phyloP scores from a whole-genome alignment of 768 basidiomycete species.

The Serendipita sp. region DNA sequence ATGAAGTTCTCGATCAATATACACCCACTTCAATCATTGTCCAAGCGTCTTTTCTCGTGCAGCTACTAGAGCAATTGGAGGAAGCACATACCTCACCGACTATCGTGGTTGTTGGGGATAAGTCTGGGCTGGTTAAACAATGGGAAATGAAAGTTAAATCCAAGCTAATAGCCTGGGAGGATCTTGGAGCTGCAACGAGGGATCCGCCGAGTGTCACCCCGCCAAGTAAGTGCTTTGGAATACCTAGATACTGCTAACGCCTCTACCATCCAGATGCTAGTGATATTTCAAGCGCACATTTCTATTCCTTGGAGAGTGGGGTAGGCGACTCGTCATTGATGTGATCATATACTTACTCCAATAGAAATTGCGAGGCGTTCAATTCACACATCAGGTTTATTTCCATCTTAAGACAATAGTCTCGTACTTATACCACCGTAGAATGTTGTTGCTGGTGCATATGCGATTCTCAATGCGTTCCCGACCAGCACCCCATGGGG shows the following conservation, averaged over 20 bases:
- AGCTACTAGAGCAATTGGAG: constrained; percentile 55
- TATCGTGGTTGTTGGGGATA: constrained; percentile 55
- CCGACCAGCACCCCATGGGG: constrained; percentile 54
- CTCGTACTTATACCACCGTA: constrained; percentile 9
- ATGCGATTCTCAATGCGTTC: constrained; percentile 56
- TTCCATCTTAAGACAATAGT: background rate
- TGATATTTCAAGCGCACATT: constrained; percentile 53
- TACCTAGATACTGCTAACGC: background rate
- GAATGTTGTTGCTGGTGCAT: constrained; percentile 80
- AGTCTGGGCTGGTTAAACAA: constrained; percentile 28
- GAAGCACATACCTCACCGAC: constrained; percentile 41
- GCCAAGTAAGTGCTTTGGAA: constrained; percentile 31
- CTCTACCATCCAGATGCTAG: constrained; percentile 26
- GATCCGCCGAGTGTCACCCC: constrained; percentile 29
- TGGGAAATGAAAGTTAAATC: constrained; percentile 32
- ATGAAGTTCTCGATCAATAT: constrained; percentile 44
- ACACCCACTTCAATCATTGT: constrained; percentile 62
- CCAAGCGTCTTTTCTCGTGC: constrained; percentile 44
- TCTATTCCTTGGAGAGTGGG: constrained; percentile 31
- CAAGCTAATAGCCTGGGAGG: constrained; percentile 42
- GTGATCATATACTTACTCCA: constrained; percentile 7
- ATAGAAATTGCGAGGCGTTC: constrained; percentile 40
- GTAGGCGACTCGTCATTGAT: constrained; percentile 10
- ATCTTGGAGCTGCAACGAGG: constrained; percentile 44
- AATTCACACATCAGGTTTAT: constrained; percentile 49